Evolutionary conservation across 805 yeast genomes (phyloP), one percentile per base, ranked within the genome.

Genomic region (Cyberlindnera euphorbiiphila): DNA sequence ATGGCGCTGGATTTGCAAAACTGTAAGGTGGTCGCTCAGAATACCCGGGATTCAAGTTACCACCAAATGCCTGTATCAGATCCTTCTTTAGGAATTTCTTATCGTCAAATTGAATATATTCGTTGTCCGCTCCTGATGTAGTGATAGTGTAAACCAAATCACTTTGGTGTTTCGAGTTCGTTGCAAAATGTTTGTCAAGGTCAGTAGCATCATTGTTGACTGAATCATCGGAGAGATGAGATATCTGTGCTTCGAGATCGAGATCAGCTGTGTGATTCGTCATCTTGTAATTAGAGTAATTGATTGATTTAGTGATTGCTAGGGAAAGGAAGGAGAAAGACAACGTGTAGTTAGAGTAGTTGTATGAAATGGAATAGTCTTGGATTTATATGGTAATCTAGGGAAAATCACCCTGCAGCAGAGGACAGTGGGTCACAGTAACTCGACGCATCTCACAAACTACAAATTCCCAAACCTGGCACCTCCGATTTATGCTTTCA

Each of bases 1-100:
- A 74, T 12, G 78, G 84, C 33, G 79, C 80, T 29, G 85, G 83
- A 52, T 78, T 78, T 36, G 74, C 85, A 56, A 69, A 68, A 39
- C 63, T 65, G 50, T 77, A 72, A 8, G 60, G 52, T 13, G 85
- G 72, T 9, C 69, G 66, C 17, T 63, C 59, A n/a, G 68, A 51
- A 45, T 61, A 42, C 61, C 81, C 85, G 11, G 86, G 81, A 45
- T 72, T 76, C 54, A 81, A 59, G 13, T 76, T 63, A 72, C 91
- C 93, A 51, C 89, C 93, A 50, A 78, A 78, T 1, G 84, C 84
- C 9, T 57, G 55, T 39, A 74, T 53, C 38, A 78, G 66, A 37
- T 78, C 84, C 22, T 65, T 66, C 41, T 72, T 69, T 46, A 44
- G 34, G 34, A 46, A 54, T 33, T 53, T 54, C 34, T 53, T 49